These are phyloP conservation scores for Hexamita inflata DNA, from an alignment of 208 protist species.

Conservation along the genomic window DNA sequence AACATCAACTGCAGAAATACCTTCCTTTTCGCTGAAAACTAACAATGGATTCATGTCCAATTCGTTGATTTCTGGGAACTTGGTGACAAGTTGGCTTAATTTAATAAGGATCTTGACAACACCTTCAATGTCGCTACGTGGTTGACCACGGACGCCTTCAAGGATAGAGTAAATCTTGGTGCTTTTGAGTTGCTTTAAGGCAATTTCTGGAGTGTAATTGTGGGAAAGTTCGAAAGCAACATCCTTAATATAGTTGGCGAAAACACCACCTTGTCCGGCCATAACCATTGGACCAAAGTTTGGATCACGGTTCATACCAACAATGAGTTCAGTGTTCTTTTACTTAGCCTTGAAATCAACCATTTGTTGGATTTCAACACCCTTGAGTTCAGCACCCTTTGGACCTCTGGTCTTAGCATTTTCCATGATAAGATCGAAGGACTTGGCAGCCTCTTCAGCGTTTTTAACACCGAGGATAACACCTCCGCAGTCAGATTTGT, in stretches of 20 bases:
- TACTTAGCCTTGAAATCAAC: slow-evolving; percentile 28
- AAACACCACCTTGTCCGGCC: slow-evolving; percentile 39
- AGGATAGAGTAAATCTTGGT: slow-evolving; percentile 41
- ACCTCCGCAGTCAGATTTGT: slow-evolving; percentile 44
- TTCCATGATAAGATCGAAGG: slow-evolving; percentile 33
- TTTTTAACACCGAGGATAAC: slow-evolving; percentile 35
- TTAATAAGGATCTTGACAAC: slow-evolving; percentile 31
- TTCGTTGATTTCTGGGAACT: slow-evolving; percentile 40
- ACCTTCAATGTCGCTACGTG: slow-evolving; percentile 33
- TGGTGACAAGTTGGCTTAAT: slow-evolving; percentile 34
- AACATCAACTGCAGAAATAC: slow-evolving; percentile 29
- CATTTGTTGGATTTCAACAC: slow-evolving; percentile 34
- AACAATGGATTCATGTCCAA: slow-evolving; percentile 45
- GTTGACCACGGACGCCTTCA: slow-evolving; percentile 36
- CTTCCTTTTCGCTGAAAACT: slow-evolving; percentile 30
- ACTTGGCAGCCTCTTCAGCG: slow-evolving; percentile 18
- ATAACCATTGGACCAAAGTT: slow-evolving; percentile 35
- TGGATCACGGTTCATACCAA: slow-evolving; percentile 36
- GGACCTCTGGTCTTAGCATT: slow-evolving; percentile 20
- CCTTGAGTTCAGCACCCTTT: slow-evolving; percentile 17
- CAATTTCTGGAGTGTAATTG: slow-evolving; percentile 8
- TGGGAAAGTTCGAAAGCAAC: slow-evolving; percentile 30
- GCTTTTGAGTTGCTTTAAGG: slow-evolving; percentile 27
- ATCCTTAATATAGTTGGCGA: slow-evolving; percentile 39
- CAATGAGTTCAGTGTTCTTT: slow-evolving; percentile 37